A percentile compares a stretch with the other conserved stretches of the same genome.
Conservation (phyloP, 495 filamentous ascomycete genomes). For the Neurospora tetraspora region DNA sequence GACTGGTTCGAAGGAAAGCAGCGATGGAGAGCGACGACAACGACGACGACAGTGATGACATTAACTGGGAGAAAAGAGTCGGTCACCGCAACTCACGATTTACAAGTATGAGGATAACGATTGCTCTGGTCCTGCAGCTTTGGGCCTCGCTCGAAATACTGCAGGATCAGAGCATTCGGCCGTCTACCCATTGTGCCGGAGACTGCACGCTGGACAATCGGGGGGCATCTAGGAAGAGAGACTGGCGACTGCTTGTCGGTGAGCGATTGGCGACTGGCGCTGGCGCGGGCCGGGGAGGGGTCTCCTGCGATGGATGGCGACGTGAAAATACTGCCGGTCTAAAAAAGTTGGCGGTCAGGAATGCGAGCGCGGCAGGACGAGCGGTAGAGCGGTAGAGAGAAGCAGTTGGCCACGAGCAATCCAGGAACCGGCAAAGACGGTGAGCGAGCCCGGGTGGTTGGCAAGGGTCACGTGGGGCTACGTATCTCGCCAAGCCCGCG, state of each 20-base stretch:
- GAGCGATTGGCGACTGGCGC: conserved; percentile 1
- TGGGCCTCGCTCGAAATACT: conserved; percentile 72
- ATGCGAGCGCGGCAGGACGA: neutral
- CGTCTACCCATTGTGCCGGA: conserved; percentile 58
- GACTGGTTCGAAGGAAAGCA: neutral
- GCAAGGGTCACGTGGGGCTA: conserved; percentile 1
- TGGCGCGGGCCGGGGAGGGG: conserved; percentile 10
- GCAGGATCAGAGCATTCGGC: conserved; percentile 70
- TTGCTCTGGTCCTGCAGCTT: conserved; percentile 80
- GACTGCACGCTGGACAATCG: conserved; percentile 10
- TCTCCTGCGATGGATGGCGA: conserved; percentile 3
- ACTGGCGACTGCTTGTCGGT: conserved; percentile 3
- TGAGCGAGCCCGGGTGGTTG: neutral
- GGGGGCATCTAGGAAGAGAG: conserved; percentile 1
- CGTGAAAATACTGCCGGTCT: conserved; percentile 24
- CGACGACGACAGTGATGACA: neutral
- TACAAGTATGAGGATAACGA: conserved; percentile 80
- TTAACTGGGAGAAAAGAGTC: neutral
- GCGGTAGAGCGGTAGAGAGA: neutral
- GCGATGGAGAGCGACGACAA: conserved; percentile 1
- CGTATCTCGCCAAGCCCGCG: neutral
- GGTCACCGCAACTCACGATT: conserved; percentile 31
- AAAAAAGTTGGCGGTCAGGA: conserved; percentile 22
- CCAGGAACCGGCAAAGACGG: neutral
- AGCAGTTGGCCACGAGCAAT: neutral